phyloP scores from a whole-genome alignment of 345 rosid genomes.

The Turnera subulata region DNA sequence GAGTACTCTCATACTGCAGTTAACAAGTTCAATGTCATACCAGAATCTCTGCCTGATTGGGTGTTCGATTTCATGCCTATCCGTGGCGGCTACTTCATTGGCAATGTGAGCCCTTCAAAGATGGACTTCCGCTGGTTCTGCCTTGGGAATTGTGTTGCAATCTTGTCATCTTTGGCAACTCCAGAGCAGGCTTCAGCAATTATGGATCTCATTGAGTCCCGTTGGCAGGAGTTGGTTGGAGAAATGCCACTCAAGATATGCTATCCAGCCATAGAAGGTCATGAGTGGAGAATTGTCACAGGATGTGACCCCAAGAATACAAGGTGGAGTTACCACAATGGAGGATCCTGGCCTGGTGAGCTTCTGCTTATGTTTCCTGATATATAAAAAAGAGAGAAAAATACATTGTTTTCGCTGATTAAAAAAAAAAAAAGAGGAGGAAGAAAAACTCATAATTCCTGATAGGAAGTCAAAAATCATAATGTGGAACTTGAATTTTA shows the following conservation, averaged over 20 bases:
- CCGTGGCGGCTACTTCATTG: constrained; percentile 21
- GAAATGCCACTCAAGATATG: constrained; percentile 21
- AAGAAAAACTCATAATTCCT: too few relatives aligned
- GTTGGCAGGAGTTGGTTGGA: constrained; percentile 15
- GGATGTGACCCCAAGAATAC: constrained; percentile 18
- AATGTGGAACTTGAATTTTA: too few relatives aligned
- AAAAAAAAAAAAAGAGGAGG: too few relatives aligned
- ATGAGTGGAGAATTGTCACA: constrained; percentile 13
- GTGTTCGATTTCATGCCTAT: constrained; percentile 12
- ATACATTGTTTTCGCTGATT: too few relatives aligned
- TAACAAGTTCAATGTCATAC: constrained; percentile 15
- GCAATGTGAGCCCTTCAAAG: constrained; percentile 18
- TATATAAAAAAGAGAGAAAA: too few relatives aligned
- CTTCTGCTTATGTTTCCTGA: neutral
- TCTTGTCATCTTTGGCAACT: constrained; percentile 18
- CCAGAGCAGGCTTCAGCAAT: constrained; percentile 15
- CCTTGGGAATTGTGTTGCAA: constrained; percentile 16
- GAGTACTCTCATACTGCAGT: constrained; percentile 11
- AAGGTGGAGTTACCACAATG: constrained; percentile 18
- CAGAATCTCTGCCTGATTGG: constrained; percentile 14
- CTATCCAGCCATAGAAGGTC: constrained; percentile 13
- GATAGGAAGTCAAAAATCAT: too few relatives aligned
- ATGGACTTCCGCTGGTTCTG: constrained; percentile 25
- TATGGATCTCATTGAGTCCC: constrained; percentile 16
- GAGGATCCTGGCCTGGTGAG: constrained; percentile 23